These are phyloP conservation scores for Aspergillus hiratsukae DNA, from an alignment of 2,329 filamentous ascomycete species.

Conservation along the genomic window DNA sequence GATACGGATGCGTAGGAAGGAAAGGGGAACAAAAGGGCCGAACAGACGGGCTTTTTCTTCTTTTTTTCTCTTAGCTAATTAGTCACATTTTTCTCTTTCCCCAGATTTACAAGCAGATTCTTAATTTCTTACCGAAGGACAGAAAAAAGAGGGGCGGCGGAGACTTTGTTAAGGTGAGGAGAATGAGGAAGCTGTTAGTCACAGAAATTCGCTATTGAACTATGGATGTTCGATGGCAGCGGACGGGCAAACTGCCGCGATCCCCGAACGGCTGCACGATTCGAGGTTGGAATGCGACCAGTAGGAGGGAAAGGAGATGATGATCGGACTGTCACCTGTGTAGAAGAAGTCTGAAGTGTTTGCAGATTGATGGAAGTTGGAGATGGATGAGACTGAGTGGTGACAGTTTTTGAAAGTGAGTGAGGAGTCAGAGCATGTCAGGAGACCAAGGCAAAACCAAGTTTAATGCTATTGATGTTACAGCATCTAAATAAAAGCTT, in stretches of 20 bases:
- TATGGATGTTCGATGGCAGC: conserved; percentile 1
- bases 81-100: conserved; percentile 18
- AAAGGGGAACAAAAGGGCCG: not conserved
- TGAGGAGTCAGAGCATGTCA: not conserved
- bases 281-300: not conserved
- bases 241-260: conserved; percentile 11
- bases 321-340: too few species aligned
- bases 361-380: too few species aligned
- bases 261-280: conserved; percentile 13
- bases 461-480: not conserved
- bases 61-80: conserved; percentile 7
- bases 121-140: not conserved
- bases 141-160: conserved; percentile 19
- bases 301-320: too few species aligned
- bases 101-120: conserved; percentile 23
- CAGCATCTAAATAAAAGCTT: not conserved
- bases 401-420: not conserved
- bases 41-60: not conserved
- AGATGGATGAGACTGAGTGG: too few species aligned
- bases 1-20: not conserved
- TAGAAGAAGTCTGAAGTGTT: too few species aligned
- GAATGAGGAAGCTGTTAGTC: conserved; percentile 32
- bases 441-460: not conserved
- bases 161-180: conserved; percentile 9
- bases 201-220: conserved; percentile 19